A percentile compares a stretch with the other conserved stretches of the same genome.
Evolutionary conservation across 2,329 filamentous ascomycete genomes (phyloP).

Genomic region (Trichophyton benhamiae): DNA sequence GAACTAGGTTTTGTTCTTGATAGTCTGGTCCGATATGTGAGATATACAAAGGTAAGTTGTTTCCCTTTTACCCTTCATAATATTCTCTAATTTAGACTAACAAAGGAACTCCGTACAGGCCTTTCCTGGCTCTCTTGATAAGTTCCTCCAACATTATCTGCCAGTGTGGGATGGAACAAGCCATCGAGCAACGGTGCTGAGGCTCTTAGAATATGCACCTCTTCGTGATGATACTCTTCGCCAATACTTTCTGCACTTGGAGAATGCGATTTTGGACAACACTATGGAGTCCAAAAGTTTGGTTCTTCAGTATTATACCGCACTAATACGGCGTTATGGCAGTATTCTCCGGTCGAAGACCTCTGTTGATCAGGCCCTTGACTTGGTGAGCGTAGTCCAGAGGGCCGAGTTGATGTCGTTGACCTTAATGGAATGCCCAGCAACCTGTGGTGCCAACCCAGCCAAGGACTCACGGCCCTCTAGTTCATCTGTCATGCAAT

Average conservation of each 20-base stretch:
- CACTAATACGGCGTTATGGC: constrained; percentile 48
- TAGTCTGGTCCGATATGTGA: constrained; percentile 24
- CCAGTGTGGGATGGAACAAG: constrained; percentile 50
- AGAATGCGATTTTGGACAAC: constrained; percentile 29
- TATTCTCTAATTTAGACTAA: background rate
- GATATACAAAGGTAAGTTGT: constrained; percentile 27
- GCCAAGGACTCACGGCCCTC: constrained; percentile 15
- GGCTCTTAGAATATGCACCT: constrained; percentile 24
- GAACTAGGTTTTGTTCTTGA: constrained; percentile 26
- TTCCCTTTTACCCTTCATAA: background rate
- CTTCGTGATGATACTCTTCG: constrained; percentile 25
- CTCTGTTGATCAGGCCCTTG: constrained; percentile 1
- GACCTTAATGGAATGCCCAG: constrained; percentile 45
- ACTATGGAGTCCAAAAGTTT: constrained; percentile 41
- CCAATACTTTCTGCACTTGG: constrained; percentile 29
- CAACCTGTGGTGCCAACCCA: constrained; percentile 8
- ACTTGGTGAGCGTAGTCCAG: constrained; percentile 36
- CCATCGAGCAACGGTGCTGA: constrained; percentile 34
- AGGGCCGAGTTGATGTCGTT: constrained; percentile 44
- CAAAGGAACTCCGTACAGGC: constrained; percentile 16
- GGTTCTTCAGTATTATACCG: constrained; percentile 56
- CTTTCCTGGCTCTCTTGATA: constrained; percentile 22
- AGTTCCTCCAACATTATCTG: constrained; percentile 41
- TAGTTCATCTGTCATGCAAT: constrained; percentile 47
- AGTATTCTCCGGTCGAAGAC: constrained; percentile 23